Evolutionary conservation across 495 filamentous ascomycete genomes (phyloP).

Genomic region (Hypoxylon cercidicola): DNA sequence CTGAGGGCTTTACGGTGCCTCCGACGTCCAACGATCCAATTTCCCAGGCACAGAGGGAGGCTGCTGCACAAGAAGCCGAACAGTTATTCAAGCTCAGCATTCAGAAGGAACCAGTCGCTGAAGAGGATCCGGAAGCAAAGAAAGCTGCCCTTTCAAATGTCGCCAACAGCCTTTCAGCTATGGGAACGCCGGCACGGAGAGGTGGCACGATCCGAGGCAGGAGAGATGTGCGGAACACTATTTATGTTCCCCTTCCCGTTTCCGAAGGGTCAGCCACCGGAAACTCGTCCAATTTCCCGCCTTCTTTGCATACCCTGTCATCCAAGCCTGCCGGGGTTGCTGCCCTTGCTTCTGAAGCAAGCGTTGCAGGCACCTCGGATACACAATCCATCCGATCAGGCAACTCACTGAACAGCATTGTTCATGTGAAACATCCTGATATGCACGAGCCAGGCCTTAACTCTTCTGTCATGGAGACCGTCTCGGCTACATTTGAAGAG

Average conservation of each 20-base stretch:
- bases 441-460: constrained; percentile 84
- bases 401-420: constrained; percentile 75
- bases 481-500: constrained; percentile 83
- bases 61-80: constrained; percentile 69
- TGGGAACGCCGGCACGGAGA: constrained; percentile 71
- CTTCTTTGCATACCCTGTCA: constrained; percentile 56
- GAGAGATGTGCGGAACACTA: constrained; percentile 88
- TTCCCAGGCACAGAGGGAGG: constrained; percentile 82
- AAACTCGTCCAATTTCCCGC: constrained; percentile 49
- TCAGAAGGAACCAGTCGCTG: constrained; percentile 88
- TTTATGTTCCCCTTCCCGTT: constrained; percentile 71
- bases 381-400: constrained; percentile 92
- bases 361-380: constrained; percentile 71
- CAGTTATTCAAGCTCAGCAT: constrained; percentile 92
- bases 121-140: constrained; percentile 89
- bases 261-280: constrained; percentile 53
- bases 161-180: constrained; percentile 77
- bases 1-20: constrained; percentile 77
- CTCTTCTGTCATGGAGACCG: constrained; percentile 90
- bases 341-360: constrained; percentile 61
- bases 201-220: constrained; percentile 84
- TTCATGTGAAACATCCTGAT: constrained; percentile 78
- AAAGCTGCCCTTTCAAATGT: constrained; percentile 86
- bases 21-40: constrained; percentile 79
- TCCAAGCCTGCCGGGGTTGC: constrained; percentile 55